Base-by-base conservation (phyloP, 768 basidiomycete species). In the Pleurotus eryngii region DNA sequence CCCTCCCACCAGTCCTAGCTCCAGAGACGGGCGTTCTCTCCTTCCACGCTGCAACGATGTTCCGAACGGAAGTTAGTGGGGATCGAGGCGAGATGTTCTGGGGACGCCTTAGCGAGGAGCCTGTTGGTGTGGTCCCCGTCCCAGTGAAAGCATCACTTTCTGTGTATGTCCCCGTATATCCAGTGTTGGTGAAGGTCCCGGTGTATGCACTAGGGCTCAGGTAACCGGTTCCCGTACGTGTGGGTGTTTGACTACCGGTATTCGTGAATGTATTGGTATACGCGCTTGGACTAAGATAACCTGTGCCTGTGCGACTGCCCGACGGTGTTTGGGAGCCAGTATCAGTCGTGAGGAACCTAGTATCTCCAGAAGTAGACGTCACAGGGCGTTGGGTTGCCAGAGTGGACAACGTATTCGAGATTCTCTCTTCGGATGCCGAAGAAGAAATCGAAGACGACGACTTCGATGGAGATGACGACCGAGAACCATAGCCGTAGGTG, bases 11-110 rank as follows among this genome's bases (percentile, higher is more conserved):
- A 14, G 70, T 64, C 2, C 71, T 71, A 18, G 72, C 76, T 8
- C 30, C 30, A 0, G 78, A 68, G 7, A 76, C 74, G 0, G 89
- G 86, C 0, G 87, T 86, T 17, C 87, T 81, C 59, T 90, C 87
- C 67, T 90, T 92, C 89, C 90, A 93, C 6, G 86, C 76, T 0
- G 84, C 81, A 5, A 93, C 86, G 39, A 92, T 83, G 61, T 92
- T 92, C 30, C 88, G 81, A 20, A 93, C 86, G 3, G 86, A 89
- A 0, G 84, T 77, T 24, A 90, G 73, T 1, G 90, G 88, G 3
- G 86, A 88, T 7, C 87, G 81, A 3, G 89, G 87, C 3, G 86
- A 84, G 0, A 67, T 65, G 17, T 76, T 76, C 56, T 87, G 82
- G 2, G 85, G 84, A 42, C 86, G 79, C 39, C 85, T 84, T 15